Conservation (phyloP, 2,329 filamentous ascomycete genomes). For the Verticillium zaregamsianum region DNA sequence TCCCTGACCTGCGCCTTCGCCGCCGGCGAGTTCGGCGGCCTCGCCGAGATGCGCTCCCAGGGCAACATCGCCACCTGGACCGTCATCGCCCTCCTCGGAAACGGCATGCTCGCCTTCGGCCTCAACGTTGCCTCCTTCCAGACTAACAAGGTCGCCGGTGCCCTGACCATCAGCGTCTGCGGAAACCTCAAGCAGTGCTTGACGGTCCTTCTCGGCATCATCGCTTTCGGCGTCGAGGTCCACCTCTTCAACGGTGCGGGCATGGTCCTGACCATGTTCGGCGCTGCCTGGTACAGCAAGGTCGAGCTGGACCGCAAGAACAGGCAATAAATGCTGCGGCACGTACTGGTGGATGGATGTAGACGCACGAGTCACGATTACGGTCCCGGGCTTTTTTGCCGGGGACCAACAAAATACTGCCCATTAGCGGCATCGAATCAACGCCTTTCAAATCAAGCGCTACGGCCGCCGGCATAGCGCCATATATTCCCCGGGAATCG, state of each 20-base stretch:
- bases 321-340: constrained; percentile 8
- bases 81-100: constrained; percentile 40
- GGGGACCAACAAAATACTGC: not conserved
- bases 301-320: constrained; percentile 48
- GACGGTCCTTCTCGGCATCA: constrained; percentile 50
- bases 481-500: not conserved
- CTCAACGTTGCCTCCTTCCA: constrained; percentile 55
- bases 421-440: not conserved
- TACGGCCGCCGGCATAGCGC: not conserved
- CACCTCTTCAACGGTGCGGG: constrained; percentile 51
- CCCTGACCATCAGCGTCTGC: constrained; percentile 56
- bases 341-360: not conserved
- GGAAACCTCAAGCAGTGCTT: constrained; percentile 56
- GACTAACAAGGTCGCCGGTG: constrained; percentile 54
- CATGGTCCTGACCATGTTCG: constrained; percentile 49
- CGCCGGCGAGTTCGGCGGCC: constrained; percentile 46
- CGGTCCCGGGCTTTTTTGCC: not conserved
- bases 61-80: constrained; percentile 29
- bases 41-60: constrained; percentile 29
- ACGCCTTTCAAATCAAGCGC: not conserved
- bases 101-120: constrained; percentile 50
- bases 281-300: constrained; percentile 54
- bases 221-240: constrained; percentile 46
- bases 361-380: not conserved
- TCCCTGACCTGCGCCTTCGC: constrained; percentile 46